phyloP scores from a whole-genome alignment of 495 filamentous ascomycete species.

The Hypoxylon lenormandii region DNA sequence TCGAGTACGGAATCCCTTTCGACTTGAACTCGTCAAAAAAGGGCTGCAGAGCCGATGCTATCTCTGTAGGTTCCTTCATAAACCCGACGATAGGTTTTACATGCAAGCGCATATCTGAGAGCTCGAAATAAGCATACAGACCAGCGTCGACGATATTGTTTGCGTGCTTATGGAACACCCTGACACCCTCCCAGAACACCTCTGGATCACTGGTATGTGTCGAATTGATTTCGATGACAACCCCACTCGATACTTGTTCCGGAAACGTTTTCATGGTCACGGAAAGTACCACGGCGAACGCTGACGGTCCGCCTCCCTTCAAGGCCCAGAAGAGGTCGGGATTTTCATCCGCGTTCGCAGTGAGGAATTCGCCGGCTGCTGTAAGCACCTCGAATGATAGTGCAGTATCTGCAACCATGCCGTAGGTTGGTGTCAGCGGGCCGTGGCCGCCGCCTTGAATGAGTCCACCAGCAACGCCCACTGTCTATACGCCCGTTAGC shows the following conservation, averaged over 20 bases:
- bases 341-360: constrained; percentile 62
- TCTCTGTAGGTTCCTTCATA: constrained; percentile 56
- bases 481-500: constrained; percentile 57
- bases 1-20: constrained; percentile 53
- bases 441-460: constrained; percentile 71
- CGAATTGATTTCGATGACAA: constrained; percentile 58
- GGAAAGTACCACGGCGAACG: constrained; percentile 68
- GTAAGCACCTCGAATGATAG: constrained; percentile 69
- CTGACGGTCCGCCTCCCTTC: constrained; percentile 68
- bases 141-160: constrained; percentile 57
- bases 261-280: constrained; percentile 63
- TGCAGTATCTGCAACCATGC: constrained; percentile 68
- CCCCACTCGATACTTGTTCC: constrained; percentile 56
- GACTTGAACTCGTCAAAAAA: constrained; percentile 59
- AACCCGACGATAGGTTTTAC: constrained; percentile 61
- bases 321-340: constrained; percentile 75
- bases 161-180: constrained; percentile 59
- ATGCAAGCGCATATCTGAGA: constrained; percentile 51
- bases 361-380: constrained; percentile 65
- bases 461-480: constrained; percentile 65
- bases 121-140: constrained; percentile 64
- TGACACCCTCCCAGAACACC: constrained; percentile 61
- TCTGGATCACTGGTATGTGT: constrained; percentile 51
- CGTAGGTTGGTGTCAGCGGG: constrained; percentile 62
- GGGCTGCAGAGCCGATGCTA: constrained; percentile 58